Base-by-base conservation (phyloP, 495 filamentous ascomycete species). In the Hypomontagnella submonticulosa region DNA sequence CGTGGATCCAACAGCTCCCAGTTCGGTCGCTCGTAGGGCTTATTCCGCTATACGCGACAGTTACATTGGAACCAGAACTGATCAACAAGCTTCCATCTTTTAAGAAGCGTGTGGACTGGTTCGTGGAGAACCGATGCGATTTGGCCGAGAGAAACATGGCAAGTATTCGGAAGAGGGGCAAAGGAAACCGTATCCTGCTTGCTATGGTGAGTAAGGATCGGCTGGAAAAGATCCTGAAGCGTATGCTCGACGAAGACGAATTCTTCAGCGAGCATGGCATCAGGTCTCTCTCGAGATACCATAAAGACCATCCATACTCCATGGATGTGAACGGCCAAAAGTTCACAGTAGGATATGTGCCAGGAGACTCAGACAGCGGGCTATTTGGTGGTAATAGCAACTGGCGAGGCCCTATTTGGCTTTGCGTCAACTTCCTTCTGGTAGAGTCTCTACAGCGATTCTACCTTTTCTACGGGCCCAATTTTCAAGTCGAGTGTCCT, bases 331-430 rank as follows among this genome's bases (percentile, higher is more conserved):
- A 98, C 63, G 92, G 91, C 6, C 92, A 97, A 73, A 84, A 83
- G 32, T 98, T 96, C 79, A 87, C 87, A 58, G 94, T 98, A 32
- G 85, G 86, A 66, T 98, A 98, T 66, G 87, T 98, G 13, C 88
- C 95, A 6, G 95, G 94, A 12, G 95, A 98, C 72, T 97, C 94
- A 1, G 92, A 97, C 79, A 95, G 90, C 67, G 88, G 90, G 3
- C 83, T 98, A 10, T 98, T 98, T 70, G 94, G 94, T 37, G 94
- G 94, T 30, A 98, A 98, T 83, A 96, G 92, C 76, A 98, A 98
- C 77, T 98, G 94, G 94, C 86, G 94, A 67, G 87, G 85, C 1
- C 94, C 95, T 0, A 93, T 97, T 69, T 98, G 94, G 94, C 81
- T 97, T 20, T 95, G 92, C 64, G 92, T 97, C 76, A 98, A 98